Evolutionary conservation across 140 eudicot species (phyloP).

Genomic region (Oenanthe javanica): DNA sequence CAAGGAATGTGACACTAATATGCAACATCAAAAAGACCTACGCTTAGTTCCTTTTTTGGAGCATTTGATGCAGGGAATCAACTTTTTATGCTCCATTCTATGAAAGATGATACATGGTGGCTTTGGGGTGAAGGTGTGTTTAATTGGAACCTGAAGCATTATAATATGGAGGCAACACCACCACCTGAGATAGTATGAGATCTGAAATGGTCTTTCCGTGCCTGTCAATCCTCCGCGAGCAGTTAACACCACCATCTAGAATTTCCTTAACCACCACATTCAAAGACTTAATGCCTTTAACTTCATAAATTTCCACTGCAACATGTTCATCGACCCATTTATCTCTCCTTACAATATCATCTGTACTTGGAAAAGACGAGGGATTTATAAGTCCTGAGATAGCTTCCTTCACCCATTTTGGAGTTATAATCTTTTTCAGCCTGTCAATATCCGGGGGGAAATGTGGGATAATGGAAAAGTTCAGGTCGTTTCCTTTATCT

Average conservation of each 20-base stretch:
- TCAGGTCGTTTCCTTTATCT: slow-evolving; percentile 84
- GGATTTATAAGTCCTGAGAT: slow-evolving; percentile 45
- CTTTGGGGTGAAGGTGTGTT: background rate
- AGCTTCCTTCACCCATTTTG: slow-evolving; percentile 71
- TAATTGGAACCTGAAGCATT: background rate
- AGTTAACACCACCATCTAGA: slow-evolving; percentile 93
- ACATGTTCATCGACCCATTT: slow-evolving; percentile 55
- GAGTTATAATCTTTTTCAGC: slow-evolving; percentile 50
- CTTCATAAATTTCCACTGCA: slow-evolving; percentile 81
- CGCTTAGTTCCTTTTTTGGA: background rate
- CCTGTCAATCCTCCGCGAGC: slow-evolving; percentile 88
- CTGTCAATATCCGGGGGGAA: slow-evolving; percentile 58
- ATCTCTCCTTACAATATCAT: slow-evolving; percentile 40
- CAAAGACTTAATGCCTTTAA: slow-evolving; percentile 55
- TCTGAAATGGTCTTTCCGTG: slow-evolving; percentile 95
- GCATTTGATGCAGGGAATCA: background rate
- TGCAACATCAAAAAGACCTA: background rate
- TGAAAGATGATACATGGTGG: background rate
- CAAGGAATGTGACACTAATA: background rate
- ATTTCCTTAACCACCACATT: slow-evolving; percentile 73
- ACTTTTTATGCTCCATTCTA: background rate
- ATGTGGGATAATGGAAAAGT: slow-evolving; percentile 93
- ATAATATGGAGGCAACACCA: slow-evolving; percentile 43
- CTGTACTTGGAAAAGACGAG: slow-evolving; percentile 43
- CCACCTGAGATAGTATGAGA: slow-evolving; percentile 66